These are phyloP conservation scores for Pseudomassariella vexata DNA, from an alignment of 2,329 filamentous ascomycete genomes.

Conservation along the genomic window DNA sequence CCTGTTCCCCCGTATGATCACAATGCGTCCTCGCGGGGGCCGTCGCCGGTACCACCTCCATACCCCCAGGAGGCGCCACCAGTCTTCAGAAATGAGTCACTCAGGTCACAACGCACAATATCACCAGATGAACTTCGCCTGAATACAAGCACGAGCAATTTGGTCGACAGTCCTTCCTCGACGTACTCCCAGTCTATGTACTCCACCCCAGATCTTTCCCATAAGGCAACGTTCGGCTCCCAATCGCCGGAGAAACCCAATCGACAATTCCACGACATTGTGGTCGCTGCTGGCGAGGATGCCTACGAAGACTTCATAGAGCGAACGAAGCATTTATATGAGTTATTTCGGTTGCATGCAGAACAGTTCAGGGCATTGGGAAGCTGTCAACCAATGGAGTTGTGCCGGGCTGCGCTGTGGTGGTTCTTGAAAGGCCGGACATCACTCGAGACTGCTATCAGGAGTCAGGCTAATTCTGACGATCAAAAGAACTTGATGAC, in stretches of 20 bases:
- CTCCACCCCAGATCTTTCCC: slow-evolving; percentile 20
- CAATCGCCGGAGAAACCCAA: slow-evolving; percentile 20
- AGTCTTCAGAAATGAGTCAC: slow-evolving; percentile 13
- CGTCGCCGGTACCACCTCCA: slow-evolving; percentile 13
- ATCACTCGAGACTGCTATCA: slow-evolving; percentile 66
- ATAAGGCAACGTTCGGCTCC: slow-evolving; percentile 19
- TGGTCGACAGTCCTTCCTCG: slow-evolving; percentile 17
- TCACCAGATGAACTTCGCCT: slow-evolving; percentile 20
- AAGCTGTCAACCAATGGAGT: slow-evolving; percentile 57
- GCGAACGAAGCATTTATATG: slow-evolving; percentile 67
- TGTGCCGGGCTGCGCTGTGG: slow-evolving; percentile 72
- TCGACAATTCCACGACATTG: slow-evolving; percentile 24
- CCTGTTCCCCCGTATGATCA: slow-evolving; percentile 9
- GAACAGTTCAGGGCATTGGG: slow-evolving; percentile 65
- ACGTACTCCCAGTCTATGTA: slow-evolving; percentile 17
- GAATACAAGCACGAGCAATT: slow-evolving; percentile 9
- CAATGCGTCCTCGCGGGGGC: no score
- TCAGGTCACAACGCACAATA: slow-evolving; percentile 10
- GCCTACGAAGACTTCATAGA: slow-evolving; percentile 64
- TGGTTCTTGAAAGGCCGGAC: slow-evolving; percentile 84
- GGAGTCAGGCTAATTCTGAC: slow-evolving; percentile 52
- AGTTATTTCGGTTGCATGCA: slow-evolving; percentile 71
- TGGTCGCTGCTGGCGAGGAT: slow-evolving; percentile 48
- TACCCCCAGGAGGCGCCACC: slow-evolving; percentile 13
- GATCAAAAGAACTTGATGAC: slow-evolving; percentile 49